Evolutionary conservation across 768 basidiomycete species (phyloP).

Genomic region (Lentinula boryana): DNA sequence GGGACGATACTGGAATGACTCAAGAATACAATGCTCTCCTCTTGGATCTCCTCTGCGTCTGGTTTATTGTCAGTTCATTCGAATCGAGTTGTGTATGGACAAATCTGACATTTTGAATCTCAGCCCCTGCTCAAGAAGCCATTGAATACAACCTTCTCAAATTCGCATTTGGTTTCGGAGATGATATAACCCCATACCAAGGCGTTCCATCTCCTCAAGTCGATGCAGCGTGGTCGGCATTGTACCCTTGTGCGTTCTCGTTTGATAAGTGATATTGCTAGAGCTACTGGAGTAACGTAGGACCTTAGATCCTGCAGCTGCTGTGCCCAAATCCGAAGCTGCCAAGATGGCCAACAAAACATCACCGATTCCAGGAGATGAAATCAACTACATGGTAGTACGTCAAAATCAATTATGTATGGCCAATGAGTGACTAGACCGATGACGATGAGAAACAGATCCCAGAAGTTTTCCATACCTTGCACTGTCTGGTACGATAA

Average conservation of each 20-base stretch:
- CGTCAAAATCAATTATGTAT: neutral
- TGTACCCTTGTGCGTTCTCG: neutral
- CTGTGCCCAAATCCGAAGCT: constrained; percentile 1
- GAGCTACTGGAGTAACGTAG: too few species aligned
- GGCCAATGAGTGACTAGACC: neutral
- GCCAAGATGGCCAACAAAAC: neutral
- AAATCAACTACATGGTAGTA: constrained; percentile 3
- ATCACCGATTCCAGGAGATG: constrained; percentile 2
- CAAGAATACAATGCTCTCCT: too few species aligned
- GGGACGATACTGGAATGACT: too few species aligned
- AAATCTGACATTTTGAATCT: neutral
- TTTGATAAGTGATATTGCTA: too few species aligned
- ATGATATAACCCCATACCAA: neutral
- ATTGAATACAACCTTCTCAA: neutral
- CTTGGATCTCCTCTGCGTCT: too few species aligned
- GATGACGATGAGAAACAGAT: neutral
- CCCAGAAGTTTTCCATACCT: neutral
- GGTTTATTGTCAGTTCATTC: neutral
- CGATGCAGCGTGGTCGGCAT: neutral
- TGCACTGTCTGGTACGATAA: neutral
- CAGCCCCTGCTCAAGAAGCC: neutral
- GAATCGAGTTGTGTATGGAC: too few species aligned
- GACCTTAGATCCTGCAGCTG: neutral
- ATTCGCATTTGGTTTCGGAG: neutral
- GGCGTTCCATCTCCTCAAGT: neutral